Evolutionary conservation across 2,329 filamentous ascomycete genomes (phyloP).

Genomic region (Phyllosticta citrichinensis): DNA sequence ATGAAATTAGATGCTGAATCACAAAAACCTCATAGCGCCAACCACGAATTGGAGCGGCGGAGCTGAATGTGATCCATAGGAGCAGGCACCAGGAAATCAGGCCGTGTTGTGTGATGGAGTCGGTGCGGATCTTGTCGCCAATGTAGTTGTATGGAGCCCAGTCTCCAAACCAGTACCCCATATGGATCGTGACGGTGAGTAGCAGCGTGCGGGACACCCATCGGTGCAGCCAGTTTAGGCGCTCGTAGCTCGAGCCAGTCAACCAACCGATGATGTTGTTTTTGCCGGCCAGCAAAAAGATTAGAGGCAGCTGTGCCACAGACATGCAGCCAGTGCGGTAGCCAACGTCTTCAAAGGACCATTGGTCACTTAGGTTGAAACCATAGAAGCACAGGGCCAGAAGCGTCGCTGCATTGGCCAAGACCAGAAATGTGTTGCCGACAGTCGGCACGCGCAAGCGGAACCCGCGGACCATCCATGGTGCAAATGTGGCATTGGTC

Average conservation of each 20-base stretch:
- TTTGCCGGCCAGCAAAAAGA: conserved; percentile 46
- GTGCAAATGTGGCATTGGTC: conserved; percentile 36
- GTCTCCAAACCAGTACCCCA: conserved; percentile 57
- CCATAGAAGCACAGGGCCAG: conserved; percentile 47
- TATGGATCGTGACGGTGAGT: conserved; percentile 57
- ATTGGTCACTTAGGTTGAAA: conserved; percentile 39
- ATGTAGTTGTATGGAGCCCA: conserved; percentile 54
- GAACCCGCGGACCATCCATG: conserved; percentile 23
- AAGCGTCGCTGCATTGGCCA: conserved; percentile 41
- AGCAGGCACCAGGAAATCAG: conserved; percentile 57
- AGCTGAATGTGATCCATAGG: conserved; percentile 55
- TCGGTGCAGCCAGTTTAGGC: conserved; percentile 63
- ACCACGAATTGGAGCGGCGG: conserved; percentile 54
- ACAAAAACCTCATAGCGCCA: conserved; percentile 62
- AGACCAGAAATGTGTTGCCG: conserved; percentile 29
- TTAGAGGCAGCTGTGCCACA: conserved; percentile 44
- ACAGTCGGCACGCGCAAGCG: conserved; percentile 31
- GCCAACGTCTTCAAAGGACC: conserved; percentile 46
- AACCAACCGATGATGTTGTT: conserved; percentile 51
- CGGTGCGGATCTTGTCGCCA: conserved; percentile 46
- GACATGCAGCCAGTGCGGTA: conserved; percentile 46
- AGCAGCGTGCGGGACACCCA: conserved; percentile 63
- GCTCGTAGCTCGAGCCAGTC: conserved; percentile 55
- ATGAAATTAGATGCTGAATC: conserved; percentile 54
- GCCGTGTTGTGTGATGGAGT: conserved; percentile 58